phyloP scores from a whole-genome alignment of 2,329 filamentous ascomycete species.

The Purpureocillium takamizusanense region DNA sequence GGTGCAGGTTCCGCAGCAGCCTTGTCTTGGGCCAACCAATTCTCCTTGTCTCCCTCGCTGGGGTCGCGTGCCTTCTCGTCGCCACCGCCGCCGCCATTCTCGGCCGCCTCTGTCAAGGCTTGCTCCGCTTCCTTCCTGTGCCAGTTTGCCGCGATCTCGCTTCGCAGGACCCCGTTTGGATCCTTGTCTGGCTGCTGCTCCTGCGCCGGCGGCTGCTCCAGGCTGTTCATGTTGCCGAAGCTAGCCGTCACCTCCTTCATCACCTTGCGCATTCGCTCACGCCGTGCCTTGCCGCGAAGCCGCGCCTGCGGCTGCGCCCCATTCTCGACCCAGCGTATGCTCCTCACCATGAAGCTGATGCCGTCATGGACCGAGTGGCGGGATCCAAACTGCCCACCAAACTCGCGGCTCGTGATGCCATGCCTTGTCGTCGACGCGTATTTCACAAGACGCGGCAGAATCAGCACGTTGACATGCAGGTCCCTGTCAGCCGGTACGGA shows the following conservation, averaged over 20 bases:
- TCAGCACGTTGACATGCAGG: constrained; percentile 75
- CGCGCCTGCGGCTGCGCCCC: constrained; percentile 55
- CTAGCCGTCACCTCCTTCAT: constrained; percentile 40
- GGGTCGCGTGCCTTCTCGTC: constrained; percentile 16
- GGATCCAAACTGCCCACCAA: constrained; percentile 44
- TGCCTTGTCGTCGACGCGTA: constrained; percentile 70
- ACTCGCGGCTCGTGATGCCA: constrained; percentile 74
- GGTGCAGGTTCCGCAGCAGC: constrained; percentile 4
- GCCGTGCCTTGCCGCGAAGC: constrained; percentile 44
- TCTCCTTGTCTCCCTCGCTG: constrained; percentile 39
- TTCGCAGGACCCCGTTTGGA: constrained; percentile 12
- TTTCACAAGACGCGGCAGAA: constrained; percentile 69
- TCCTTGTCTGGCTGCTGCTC: constrained; percentile 13
- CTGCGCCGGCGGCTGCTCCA: constrained; percentile 7
- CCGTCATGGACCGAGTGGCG: constrained; percentile 61
- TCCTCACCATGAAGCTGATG: constrained; percentile 77
- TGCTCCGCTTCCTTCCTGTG: constrained; percentile 19
- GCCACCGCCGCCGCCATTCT: constrained; percentile 10
- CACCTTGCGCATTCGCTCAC: constrained; percentile 48
- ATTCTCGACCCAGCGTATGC: constrained; percentile 74
- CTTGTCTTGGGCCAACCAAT: constrained; percentile 18
- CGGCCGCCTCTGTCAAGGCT: constrained; percentile 10
- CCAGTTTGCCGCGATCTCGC: constrained; percentile 25
- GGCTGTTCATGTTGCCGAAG: constrained; percentile 20
- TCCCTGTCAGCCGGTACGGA: constrained; percentile 61